Evolutionary conservation across 805 yeast species (phyloP).

Genomic region (Wickerhamiella allomyrinae): DNA sequence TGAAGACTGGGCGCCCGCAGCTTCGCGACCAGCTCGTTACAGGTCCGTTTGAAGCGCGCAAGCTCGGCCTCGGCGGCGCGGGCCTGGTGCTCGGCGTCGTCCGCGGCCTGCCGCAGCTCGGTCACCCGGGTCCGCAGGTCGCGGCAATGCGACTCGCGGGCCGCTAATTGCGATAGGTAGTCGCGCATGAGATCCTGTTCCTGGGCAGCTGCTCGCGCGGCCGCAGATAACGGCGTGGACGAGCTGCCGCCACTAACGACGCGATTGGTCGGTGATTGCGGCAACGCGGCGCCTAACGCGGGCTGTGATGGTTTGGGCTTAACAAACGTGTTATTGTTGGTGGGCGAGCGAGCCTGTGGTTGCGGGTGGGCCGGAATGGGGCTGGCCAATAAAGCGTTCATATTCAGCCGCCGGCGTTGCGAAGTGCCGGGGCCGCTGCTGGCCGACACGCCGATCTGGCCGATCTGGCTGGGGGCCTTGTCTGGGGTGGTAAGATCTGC

Average conservation of each 20-base stretch:
- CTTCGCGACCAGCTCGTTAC: constrained; percentile 10
- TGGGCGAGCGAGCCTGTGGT: too few relatives aligned
- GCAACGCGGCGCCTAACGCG: too few relatives aligned
- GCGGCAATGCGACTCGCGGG: constrained; percentile 26
- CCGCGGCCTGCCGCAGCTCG: constrained; percentile 21
- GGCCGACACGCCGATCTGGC: too few relatives aligned
- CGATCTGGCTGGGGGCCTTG: too few relatives aligned
- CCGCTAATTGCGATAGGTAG: constrained; percentile 25
- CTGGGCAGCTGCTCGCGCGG: not conserved
- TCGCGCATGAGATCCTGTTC: constrained; percentile 6
- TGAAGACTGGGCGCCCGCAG: not conserved
- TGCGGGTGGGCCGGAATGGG: too few relatives aligned
- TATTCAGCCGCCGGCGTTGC: not conserved
- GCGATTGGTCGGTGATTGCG: not conserved
- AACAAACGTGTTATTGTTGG: too few relatives aligned
- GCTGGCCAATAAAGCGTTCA: not conserved
- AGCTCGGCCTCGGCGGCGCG: constrained; percentile 26
- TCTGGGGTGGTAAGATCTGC: too few relatives aligned
- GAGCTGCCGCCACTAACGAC: not conserved
- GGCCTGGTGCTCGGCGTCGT: constrained; percentile 25
- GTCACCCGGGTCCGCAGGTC: constrained; percentile 23
- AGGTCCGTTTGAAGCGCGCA: constrained; percentile 14
- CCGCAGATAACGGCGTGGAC: not conserved
- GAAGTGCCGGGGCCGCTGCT: too few relatives aligned
- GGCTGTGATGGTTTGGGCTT: too few relatives aligned